A percentile compares a stretch with the other conserved stretches of the same genome.
phyloP scores from a whole-genome alignment of 352 stramenopile genomes.

The Hyaloperonospora brassicae region DNA sequence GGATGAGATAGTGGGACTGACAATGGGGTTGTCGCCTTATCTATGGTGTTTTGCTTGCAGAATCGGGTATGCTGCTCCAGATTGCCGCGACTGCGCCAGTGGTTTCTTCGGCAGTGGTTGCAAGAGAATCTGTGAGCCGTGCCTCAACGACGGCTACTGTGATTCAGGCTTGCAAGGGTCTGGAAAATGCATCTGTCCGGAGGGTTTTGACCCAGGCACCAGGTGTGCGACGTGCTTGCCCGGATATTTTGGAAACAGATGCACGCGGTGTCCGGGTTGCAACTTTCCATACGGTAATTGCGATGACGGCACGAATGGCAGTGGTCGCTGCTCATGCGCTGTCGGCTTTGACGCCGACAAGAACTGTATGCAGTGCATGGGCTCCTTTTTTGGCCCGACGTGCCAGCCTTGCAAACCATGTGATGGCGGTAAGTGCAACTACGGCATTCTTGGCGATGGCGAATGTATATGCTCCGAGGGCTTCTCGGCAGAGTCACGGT shows the following conservation, averaged over 20 bases:
- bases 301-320: conserved; percentile 71
- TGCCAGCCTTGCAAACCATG: conserved; percentile 77
- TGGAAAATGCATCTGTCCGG: conserved; percentile 59
- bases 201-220: conserved; percentile 69
- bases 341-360: conserved; percentile 64
- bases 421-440: conserved; percentile 70
- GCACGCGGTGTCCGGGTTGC: conserved; percentile 65
- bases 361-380: conserved; percentile 82
- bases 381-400: conserved; percentile 61
- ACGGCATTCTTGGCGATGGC: conserved; percentile 65
- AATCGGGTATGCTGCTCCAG: conserved; percentile 52
- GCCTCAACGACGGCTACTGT: conserved; percentile 65
- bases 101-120: conserved; percentile 55
- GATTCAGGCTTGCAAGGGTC: conserved; percentile 50
- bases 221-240: conserved; percentile 74
- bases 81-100: conserved; percentile 56
- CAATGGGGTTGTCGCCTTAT: not conserved
- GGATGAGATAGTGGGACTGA: not conserved
- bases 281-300: conserved; percentile 83
- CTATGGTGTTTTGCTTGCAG: conserved; percentile 11
- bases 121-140: conserved; percentile 53
- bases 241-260: conserved; percentile 62
- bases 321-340: conserved; percentile 75
- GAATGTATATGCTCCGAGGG: conserved; percentile 75
- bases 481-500: conserved; percentile 63